Conservation (phyloP, 495 filamentous ascomycete species). For the Collariella sp. region DNA sequence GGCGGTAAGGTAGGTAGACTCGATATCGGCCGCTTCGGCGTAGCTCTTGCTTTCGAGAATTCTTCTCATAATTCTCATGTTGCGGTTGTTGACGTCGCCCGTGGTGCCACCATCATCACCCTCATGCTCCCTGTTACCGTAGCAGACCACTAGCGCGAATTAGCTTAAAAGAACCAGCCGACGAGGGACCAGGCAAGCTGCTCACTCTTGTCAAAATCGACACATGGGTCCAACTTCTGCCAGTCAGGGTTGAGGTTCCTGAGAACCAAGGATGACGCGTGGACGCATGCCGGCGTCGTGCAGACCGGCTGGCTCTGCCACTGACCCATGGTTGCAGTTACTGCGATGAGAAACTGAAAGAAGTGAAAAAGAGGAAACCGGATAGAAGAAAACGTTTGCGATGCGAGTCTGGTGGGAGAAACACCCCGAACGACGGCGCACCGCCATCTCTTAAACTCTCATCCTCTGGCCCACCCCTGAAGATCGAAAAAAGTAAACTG, state of each 20-base stretch:
- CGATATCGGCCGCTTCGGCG: slow-evolving; percentile 16
- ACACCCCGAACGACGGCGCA: background rate
- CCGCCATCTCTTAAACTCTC: background rate
- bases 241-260: slow-evolving; percentile 58
- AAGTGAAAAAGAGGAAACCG: background rate
- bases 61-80: slow-evolving; percentile 51
- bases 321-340: slow-evolving; percentile 11
- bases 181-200: background rate
- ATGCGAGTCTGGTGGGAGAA: background rate
- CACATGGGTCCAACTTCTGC: slow-evolving; percentile 57
- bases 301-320: slow-evolving; percentile 31
- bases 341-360: background rate
- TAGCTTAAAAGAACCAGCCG: background rate
- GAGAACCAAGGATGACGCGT: slow-evolving; percentile 59
- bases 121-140: slow-evolving; percentile 55
- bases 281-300: slow-evolving; percentile 55
- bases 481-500: background rate
- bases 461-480: background rate
- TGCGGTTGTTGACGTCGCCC: slow-evolving; percentile 51
- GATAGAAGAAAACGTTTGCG: background rate
- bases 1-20: background rate
- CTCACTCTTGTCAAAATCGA: slow-evolving; percentile 51
- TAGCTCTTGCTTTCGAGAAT: slow-evolving; percentile 53
- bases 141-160: slow-evolving; percentile 45
- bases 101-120: slow-evolving; percentile 53